Base-by-base conservation (phyloP, 169 alveolate species). In the Eimeria brunetti region DNA sequence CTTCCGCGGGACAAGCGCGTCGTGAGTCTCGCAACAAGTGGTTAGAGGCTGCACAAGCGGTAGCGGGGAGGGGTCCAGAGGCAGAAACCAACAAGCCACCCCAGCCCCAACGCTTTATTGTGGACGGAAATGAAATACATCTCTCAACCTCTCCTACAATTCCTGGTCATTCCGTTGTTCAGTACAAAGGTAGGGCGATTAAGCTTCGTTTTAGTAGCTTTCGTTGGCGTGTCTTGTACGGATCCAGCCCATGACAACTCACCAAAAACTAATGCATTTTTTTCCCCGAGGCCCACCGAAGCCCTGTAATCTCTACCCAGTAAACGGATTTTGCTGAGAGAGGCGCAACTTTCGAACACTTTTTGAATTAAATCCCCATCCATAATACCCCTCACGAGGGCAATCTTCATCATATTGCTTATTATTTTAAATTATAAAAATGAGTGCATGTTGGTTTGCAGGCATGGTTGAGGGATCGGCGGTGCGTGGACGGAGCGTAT, bases 391-490 rank as follows among this genome's bases (percentile, higher is more conserved):
- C 60, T 38, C 2, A 38, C 11, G 38, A 24, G 44, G 64, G 86
- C 86, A 27, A 6, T 2, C 20, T n/a, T 76, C 86, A 8, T 44
- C 53, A 20, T 2, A 41, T 41, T 41, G 8, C 4, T 41, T 41
- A 41, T 41, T 41, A 41, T 41, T 41, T 41, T 41, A 41, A 41
- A 41, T 41, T 41, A 41, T 41, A 41, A n/a, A 36, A 51, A n/a
- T 81, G 58, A 30, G 62, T 81, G 73, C 67, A 81, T 33, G 20
- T 24, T 11, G 92, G 27, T 58, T 12, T 62, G 60, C 92, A 85
- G 92, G 92, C 44, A 38, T 85, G 62, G 80, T 49, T n/a, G 92
- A 85, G 44, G 92, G 92, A 44, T 60, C 92, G 24, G 92, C 92
- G 6, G 92, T 85, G 41, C 92, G 92, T 24, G 92, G 92, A 14